phyloP scores from a whole-genome alignment of 768 basidiomycete genomes.

The Leccinum arenicola region DNA sequence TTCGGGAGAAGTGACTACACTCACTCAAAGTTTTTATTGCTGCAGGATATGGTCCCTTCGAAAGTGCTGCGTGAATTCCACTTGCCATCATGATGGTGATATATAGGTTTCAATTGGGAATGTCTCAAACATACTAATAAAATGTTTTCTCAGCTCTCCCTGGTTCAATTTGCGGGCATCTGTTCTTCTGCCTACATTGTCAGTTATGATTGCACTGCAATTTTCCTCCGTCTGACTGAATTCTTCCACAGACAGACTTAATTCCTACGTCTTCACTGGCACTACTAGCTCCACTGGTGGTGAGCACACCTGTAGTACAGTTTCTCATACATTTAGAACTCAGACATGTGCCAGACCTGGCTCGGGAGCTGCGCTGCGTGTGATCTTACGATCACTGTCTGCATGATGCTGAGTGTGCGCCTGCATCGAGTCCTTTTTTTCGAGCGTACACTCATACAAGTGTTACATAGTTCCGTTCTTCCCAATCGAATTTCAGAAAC shows the following conservation, averaged over 20 bases:
- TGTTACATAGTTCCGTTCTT: slow-evolving; percentile 12
- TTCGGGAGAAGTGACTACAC: too few species aligned
- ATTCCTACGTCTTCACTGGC: too few species aligned
- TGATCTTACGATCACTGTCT: neutral
- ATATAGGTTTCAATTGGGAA: too few species aligned
- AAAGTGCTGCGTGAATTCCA: slow-evolving; percentile 8
- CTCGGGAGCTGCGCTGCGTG: neutral
- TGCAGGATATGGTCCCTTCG: neutral
- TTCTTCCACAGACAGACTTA: neutral
- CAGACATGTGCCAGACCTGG: neutral
- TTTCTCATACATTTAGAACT: neutral
- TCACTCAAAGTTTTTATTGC: too few species aligned
- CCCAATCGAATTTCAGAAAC: slow-evolving; percentile 3
- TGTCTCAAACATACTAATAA: too few species aligned
- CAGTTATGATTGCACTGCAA: too few species aligned
- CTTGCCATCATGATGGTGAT: neutral
- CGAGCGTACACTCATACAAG: neutral
- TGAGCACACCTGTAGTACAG: neutral
- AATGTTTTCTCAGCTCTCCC: too few species aligned
- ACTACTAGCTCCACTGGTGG: neutral
- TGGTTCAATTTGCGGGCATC: too few species aligned
- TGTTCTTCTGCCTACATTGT: too few species aligned
- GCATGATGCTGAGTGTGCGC: neutral
- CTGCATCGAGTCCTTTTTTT: neutral
- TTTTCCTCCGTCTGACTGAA: too few species aligned